phyloP scores from a whole-genome alignment of 2,329 filamentous ascomycete genomes.

The Colletotrichum sojae region DNA sequence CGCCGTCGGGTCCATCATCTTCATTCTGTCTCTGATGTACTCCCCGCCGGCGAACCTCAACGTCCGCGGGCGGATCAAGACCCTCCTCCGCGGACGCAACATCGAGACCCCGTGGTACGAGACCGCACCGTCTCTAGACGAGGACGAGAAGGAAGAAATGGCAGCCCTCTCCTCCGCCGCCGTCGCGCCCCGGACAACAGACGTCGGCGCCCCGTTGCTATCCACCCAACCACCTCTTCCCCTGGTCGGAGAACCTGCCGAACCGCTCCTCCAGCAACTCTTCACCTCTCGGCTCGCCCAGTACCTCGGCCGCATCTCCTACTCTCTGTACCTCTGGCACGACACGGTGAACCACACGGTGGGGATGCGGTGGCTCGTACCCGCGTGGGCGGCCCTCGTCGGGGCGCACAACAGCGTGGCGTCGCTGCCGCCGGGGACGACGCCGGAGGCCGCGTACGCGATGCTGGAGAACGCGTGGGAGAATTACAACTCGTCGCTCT shows the following conservation, averaged over 20 bases:
- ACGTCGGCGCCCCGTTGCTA: conserved; percentile 48
- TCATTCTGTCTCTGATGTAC: conserved; percentile 44
- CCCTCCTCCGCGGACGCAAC: background rate
- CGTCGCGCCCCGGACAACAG: conserved; percentile 62
- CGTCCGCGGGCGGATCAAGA: conserved; percentile 47
- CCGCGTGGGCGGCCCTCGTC: background rate
- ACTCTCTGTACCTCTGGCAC: conserved; percentile 73
- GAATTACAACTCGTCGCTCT: background rate
- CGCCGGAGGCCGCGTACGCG: background rate
- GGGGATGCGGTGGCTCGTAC: conserved; percentile 48
- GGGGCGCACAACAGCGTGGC: background rate
- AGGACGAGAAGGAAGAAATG: conserved; percentile 56
- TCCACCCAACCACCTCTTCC: background rate
- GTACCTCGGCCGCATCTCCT: conserved; percentile 73
- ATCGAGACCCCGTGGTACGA: background rate
- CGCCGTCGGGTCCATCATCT: conserved; percentile 29
- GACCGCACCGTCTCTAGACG: background rate
- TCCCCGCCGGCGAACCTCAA: conserved; percentile 52
- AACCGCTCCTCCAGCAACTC: conserved; percentile 60
- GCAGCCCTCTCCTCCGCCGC: conserved; percentile 60
- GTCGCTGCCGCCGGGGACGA: background rate
- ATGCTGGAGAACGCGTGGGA: background rate
- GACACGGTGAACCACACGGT: conserved; percentile 66
- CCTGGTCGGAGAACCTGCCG: background rate
- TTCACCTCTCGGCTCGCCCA: conserved; percentile 66